Conservation (phyloP, 177 flowering plant genomes). For the Vitis hybrid region DNA sequence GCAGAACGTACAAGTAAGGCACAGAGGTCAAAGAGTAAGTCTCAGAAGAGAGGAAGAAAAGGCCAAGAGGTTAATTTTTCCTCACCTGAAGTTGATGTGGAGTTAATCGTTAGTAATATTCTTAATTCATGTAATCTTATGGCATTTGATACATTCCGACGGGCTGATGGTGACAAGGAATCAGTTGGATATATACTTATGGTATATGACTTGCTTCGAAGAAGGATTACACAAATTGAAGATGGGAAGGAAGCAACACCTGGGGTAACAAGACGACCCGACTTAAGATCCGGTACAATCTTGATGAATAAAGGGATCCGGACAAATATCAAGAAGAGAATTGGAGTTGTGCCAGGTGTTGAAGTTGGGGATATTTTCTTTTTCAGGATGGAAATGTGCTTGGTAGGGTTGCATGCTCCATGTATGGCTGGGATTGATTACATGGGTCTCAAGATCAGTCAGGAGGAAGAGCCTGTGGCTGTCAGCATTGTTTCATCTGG, state of each 20-base stretch:
- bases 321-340: slow-evolving; percentile 52
- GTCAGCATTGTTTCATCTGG: slow-evolving; percentile 82
- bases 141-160: slow-evolving; percentile 10
- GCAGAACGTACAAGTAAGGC: slow-evolving; percentile 19
- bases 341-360: slow-evolving; percentile 73
- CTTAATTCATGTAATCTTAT: slow-evolving; percentile 10
- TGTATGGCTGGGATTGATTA: slow-evolving; percentile 82
- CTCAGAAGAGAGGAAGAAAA: slow-evolving; percentile 26
- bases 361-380: slow-evolving; percentile 77
- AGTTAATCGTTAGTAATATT: slow-evolving; percentile 8
- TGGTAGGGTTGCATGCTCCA: slow-evolving; percentile 74
- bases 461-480: slow-evolving; percentile 66
- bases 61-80: slow-evolving; percentile 9
- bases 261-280: slow-evolving; percentile 45
- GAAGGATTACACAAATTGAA: slow-evolving; percentile 49
- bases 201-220: slow-evolving; percentile 43
- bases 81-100: slow-evolving; percentile 17
- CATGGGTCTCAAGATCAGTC: slow-evolving; percentile 34
- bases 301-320: slow-evolving; percentile 55
- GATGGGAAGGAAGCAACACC: slow-evolving; percentile 35
- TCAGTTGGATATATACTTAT: slow-evolving; percentile 36
- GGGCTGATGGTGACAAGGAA: slow-evolving; percentile 43
- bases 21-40: slow-evolving; percentile 16
- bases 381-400: slow-evolving; percentile 71
- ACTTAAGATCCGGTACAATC: slow-evolving; percentile 41